phyloP scores from a whole-genome alignment of 192 early-diverging fungal species.

The Spizellomyces sp. region DNA sequence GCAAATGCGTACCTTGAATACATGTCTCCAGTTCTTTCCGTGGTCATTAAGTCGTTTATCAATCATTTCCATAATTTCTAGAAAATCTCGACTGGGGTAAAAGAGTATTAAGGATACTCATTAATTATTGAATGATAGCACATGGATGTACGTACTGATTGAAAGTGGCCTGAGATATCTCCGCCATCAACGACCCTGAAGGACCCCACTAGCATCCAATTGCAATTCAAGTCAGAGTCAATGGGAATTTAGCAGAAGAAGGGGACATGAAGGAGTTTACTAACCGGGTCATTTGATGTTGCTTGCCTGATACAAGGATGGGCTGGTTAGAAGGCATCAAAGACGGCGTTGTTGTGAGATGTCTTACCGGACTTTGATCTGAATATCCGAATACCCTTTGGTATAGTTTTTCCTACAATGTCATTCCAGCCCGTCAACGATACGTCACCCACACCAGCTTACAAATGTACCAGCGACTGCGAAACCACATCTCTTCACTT shows the following conservation, averaged over 20 bases:
- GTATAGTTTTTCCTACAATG: conserved; percentile 28
- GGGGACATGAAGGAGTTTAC: conserved; percentile 8
- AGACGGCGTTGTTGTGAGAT: neutral
- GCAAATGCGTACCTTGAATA: conserved; percentile 78
- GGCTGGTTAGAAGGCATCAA: neutral
- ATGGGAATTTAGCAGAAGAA: neutral
- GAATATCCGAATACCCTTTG: conserved; percentile 84
- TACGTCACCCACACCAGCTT: neutral
- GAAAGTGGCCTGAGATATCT: conserved; percentile 82
- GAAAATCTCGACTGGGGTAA: conserved; percentile 73
- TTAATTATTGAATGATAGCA: neutral
- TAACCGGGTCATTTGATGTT: conserved; percentile 58
- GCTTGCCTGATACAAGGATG: conserved; percentile 40
- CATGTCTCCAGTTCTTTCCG: conserved; percentile 98
- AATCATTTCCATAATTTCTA: conserved; percentile 97
- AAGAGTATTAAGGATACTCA: neutral
- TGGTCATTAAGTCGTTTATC: conserved; percentile 97
- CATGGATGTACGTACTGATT: conserved; percentile 70
- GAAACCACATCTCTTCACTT: neutral
- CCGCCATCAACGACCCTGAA: conserved; percentile 74
- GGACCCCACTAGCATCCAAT: conserved; percentile 59
- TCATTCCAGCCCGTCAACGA: neutral
- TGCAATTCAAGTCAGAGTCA: neutral
- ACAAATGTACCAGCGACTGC: no score
- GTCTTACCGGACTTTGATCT: conserved; percentile 75